These are phyloP conservation scores for Chionographis japonica DNA, from an alignment of 106 monocot species.

Conservation along the genomic window DNA sequence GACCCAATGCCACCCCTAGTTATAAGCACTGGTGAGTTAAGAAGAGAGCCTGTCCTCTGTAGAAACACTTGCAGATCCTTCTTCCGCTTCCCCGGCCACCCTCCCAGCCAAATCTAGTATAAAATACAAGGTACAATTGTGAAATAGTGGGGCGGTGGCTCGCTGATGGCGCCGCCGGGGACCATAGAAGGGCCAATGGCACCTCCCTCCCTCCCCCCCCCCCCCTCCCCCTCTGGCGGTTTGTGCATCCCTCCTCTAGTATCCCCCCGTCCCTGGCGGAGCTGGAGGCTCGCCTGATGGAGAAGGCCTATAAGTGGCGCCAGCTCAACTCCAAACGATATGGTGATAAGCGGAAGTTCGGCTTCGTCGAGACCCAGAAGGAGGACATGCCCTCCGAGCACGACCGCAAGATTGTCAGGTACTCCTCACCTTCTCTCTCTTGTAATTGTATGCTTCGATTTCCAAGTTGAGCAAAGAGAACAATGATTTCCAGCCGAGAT, in stretches of 20 bases:
- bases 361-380: conserved; percentile 98
- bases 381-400: conserved; percentile 99
- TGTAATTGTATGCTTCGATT: not conserved
- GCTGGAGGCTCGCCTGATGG: conserved; percentile 77
- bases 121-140: no score
- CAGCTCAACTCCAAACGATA: conserved; percentile 97
- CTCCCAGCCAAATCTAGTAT: no score
- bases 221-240: no score
- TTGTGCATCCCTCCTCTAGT: no score
- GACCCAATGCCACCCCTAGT: no score
- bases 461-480: no score
- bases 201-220: conserved; percentile 41
- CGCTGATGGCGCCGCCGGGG: conserved; percentile 33
- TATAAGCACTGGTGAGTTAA: no score
- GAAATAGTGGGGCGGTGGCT: conserved; percentile 21
- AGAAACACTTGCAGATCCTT: no score
- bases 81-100: no score
- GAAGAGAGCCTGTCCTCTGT: no score
- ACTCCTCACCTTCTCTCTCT: not conserved
- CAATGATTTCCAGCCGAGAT: no score
- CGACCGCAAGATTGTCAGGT: conserved; percentile 96
- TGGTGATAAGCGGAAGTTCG: conserved; percentile 90
- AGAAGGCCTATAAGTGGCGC: conserved; percentile 98
- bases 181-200: conserved; percentile 2
- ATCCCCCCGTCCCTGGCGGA: conserved; percentile 75